These are phyloP conservation scores for Metschnikowia gruessii DNA, from an alignment of 805 yeast genomes.

Conservation along the genomic window DNA sequence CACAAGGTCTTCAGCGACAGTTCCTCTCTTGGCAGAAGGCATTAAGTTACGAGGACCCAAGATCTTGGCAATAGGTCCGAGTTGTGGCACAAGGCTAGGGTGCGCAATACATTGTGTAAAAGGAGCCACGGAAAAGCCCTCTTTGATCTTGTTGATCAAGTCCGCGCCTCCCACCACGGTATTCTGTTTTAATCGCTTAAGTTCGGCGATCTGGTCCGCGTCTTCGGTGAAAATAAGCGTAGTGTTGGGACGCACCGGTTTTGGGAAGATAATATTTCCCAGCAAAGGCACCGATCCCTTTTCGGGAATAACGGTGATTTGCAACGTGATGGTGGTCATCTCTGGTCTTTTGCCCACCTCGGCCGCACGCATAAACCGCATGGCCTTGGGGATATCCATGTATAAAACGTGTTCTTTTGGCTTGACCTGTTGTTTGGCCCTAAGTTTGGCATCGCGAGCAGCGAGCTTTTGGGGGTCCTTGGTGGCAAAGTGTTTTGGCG, in stretches of 20 bases:
- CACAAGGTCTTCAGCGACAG: slow-evolving; percentile 68
- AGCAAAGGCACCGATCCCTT: slow-evolving; percentile 72
- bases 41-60: slow-evolving; percentile 88
- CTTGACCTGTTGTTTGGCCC: slow-evolving; percentile 24
- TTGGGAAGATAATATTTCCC: slow-evolving; percentile 72
- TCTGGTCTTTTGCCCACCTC: slow-evolving; percentile 81
- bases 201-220: slow-evolving; percentile 49
- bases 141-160: slow-evolving; percentile 58
- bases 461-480: slow-evolving; percentile 18
- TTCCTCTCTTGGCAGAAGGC: slow-evolving; percentile 85
- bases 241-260: slow-evolving; percentile 61
- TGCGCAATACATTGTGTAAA: slow-evolving; percentile 83
- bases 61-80: slow-evolving; percentile 68
- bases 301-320: slow-evolving; percentile 65
- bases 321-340: slow-evolving; percentile 62
- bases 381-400: slow-evolving; percentile 69
- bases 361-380: slow-evolving; percentile 78
- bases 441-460: slow-evolving; percentile 14
- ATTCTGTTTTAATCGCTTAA: slow-evolving; percentile 58
- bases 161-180: slow-evolving; percentile 65
- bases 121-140: slow-evolving; percentile 43
- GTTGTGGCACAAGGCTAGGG: slow-evolving; percentile 66
- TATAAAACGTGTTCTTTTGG: slow-evolving; percentile 55
- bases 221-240: slow-evolving; percentile 67
- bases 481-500: slow-evolving; percentile 17